Evolutionary conservation across 2,329 filamentous ascomycete species (phyloP), one percentile per base, ranked within the genome.

Genomic region (Exutisphaerella laricina): DNA sequence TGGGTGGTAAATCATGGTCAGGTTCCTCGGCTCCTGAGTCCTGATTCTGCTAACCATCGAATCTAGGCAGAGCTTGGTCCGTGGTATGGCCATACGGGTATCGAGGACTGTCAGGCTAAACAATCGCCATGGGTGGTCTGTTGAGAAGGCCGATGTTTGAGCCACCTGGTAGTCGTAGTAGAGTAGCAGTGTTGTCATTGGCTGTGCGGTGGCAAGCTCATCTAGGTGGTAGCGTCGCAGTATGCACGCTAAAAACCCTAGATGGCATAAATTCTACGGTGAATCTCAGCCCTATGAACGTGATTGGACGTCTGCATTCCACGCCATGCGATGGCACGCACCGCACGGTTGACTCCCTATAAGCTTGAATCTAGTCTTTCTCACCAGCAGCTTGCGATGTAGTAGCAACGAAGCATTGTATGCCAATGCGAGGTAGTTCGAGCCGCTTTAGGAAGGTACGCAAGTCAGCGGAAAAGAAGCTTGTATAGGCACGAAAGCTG

Each of bases 121-220:
- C 2, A 33, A n/a, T 33, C 8, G 30, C 20, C 30, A 18, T 18
- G 16, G 13, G 14, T 33, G 30, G 16, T 5, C 20, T 12, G 33
- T 35, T 13, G 18, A 35, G n/a, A 35, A 21, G 20, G 33, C 12
- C 29, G 14, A 32, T 32, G 29, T 32, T 32, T 32, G n/a, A 35
- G 10, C 9, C 20, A 20, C 14, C 20, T 35, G 8, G 33, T 12
- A 14, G 33, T 23, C 7, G 23, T 21, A 21, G 13, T 35, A 20
- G 16, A 6, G 33, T 23, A 35, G 33, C 17, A 21, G 14, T n/a
- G 33, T n/a, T 23, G 33, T 35, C 17, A 35, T 35, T 35, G 33
- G 33, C 23, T 20, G 33, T n/a, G 23, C n/a, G 23, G 33, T 35
- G 33, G 33, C 33, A 20, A 35, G 16, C 14, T 35, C 33, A 35